Conservation (phyloP, 805 yeast species). For the Spathaspora sp. region DNA sequence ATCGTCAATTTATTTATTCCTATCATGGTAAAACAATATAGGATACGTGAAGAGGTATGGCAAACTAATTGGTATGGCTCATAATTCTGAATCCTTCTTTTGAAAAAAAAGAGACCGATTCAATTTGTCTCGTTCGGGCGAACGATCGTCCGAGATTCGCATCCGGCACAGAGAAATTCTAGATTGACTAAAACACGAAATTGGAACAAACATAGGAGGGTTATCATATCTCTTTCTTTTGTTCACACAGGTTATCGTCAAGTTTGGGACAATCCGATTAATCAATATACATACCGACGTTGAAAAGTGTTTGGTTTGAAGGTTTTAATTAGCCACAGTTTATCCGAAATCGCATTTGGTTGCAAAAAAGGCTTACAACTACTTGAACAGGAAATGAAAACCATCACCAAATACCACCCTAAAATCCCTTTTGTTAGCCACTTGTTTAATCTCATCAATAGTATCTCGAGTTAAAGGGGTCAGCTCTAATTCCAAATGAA, state of each 20-base stretch:
- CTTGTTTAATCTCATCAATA: not conserved
- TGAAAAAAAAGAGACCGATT: not conserved
- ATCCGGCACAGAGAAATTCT: not conserved
- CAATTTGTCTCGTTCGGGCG: too few relatives aligned
- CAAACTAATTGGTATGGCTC: not conserved
- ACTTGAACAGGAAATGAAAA: too few relatives aligned
- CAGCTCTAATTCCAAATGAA: slow-evolving; percentile 9
- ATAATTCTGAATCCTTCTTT: not conserved
- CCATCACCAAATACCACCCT: not conserved
- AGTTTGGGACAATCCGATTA: too few relatives aligned
- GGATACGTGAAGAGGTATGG: not conserved
- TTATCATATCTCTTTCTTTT: too few relatives aligned
- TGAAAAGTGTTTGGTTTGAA: too few relatives aligned
- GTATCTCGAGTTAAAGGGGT: slow-evolving; percentile 9
- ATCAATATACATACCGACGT: too few relatives aligned
- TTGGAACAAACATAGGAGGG: not conserved
- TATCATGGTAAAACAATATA: not conserved
- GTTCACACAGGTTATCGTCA: too few relatives aligned
- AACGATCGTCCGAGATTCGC: not conserved
- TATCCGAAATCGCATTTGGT: too few relatives aligned
- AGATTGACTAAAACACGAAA: not conserved
- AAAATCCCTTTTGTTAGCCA: not conserved
- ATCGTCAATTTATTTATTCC: not conserved
- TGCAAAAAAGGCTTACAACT: too few relatives aligned
- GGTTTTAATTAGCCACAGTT: too few relatives aligned